Evolutionary conservation across 495 filamentous ascomycete species (phyloP).

Genomic region (Chaetomium fimeti): DNA sequence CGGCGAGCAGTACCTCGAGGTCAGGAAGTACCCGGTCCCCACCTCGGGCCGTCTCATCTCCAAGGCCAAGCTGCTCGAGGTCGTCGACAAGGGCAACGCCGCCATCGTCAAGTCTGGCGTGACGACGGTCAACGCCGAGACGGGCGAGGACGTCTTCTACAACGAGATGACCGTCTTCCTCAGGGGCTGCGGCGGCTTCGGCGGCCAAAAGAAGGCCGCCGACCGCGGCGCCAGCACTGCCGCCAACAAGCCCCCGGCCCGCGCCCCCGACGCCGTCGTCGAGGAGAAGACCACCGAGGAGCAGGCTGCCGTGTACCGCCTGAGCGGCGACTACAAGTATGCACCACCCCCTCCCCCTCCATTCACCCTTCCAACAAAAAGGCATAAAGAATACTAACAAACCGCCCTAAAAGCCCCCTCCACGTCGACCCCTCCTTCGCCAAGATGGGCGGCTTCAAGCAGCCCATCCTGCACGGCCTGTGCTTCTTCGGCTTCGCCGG

Average conservation of each 20-base stretch:
- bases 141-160: slow-evolving; percentile 90
- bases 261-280: slow-evolving; percentile 73
- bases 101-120: slow-evolving; percentile 78
- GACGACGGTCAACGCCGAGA: slow-evolving; percentile 76
- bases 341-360: slow-evolving; percentile 10
- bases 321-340: slow-evolving; percentile 79
- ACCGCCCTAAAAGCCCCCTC: slow-evolving; percentile 61
- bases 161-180: slow-evolving; percentile 93
- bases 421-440: slow-evolving; percentile 95
- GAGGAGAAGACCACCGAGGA: slow-evolving; percentile 91
- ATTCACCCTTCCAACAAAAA: neutral
- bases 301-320: slow-evolving; percentile 91
- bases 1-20: slow-evolving; percentile 97
- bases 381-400: neutral
- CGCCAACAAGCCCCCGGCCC: slow-evolving; percentile 72
- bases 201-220: slow-evolving; percentile 73
- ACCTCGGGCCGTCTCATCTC: slow-evolving; percentile 78
- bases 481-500: slow-evolving; percentile 92
- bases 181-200: slow-evolving; percentile 89
- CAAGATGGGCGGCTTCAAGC: slow-evolving; percentile 94
- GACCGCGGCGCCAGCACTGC: slow-evolving; percentile 77
- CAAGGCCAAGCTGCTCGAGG: slow-evolving; percentile 85
- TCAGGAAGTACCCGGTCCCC: slow-evolving; percentile 91
- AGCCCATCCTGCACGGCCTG: slow-evolving; percentile 89
- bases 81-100: slow-evolving; percentile 91